Percentiles rank a stretch among this genome's conserved stretches.
Evolutionary conservation across 306 rosid species (phyloP).

Genomic region (Ochetophila trinervis): DNA sequence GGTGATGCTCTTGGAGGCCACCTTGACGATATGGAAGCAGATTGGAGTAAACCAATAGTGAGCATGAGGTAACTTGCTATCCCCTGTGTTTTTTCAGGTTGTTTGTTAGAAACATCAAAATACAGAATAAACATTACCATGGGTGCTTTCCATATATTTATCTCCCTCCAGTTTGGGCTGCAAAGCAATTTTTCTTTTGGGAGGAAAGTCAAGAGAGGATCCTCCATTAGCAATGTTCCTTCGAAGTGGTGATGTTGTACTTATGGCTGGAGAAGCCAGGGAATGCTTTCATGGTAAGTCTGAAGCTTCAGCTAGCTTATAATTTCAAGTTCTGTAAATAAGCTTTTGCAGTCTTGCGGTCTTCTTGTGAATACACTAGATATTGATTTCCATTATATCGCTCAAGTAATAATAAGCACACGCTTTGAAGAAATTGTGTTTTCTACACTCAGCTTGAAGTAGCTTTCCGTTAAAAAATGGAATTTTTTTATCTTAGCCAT

Average conservation of each 20-base stretch:
- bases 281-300: conserved; percentile 85
- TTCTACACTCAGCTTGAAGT: too few species aligned
- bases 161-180: conserved; percentile 70
- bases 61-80: conserved; percentile 67
- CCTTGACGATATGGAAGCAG: conserved; percentile 97
- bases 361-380: too few species aligned
- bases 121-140: conserved; percentile 14
- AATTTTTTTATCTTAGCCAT: too few species aligned
- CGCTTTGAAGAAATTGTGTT: too few species aligned
- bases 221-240: conserved; percentile 85
- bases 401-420: too few species aligned
- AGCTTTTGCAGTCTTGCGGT: too few species aligned
- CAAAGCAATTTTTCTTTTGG: conserved; percentile 88
- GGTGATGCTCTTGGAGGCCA: conserved; percentile 93
- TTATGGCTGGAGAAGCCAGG: conserved; percentile 94
- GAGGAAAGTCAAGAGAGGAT: conserved; percentile 85
- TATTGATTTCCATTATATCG: too few species aligned
- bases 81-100: not conserved
- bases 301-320: conserved; percentile 12
- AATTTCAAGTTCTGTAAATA: too few species aligned
- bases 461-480: too few species aligned
- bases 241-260: conserved; percentile 92
- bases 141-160: conserved; percentile 19
- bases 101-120: not conserved
- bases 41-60: conserved; percentile 87